Conservation (phyloP, 805 yeast species). For the Zygosaccharomyces kombuchaensis region DNA sequence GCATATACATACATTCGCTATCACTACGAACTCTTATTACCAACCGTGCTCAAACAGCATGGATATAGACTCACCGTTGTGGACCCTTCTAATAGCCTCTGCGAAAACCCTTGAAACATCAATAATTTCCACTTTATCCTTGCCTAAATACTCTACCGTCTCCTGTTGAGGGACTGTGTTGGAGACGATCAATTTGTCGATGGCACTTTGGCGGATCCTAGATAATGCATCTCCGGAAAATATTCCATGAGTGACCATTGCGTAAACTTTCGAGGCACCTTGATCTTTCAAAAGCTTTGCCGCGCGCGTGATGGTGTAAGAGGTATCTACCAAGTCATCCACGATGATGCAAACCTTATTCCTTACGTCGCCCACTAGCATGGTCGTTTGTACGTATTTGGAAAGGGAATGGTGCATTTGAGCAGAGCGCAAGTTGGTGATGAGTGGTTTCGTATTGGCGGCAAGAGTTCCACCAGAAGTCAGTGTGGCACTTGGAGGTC, state of each 20-base stretch:
- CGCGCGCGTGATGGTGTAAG: conserved; percentile 86
- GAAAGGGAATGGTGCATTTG: conserved; percentile 27
- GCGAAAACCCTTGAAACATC: conserved; percentile 88
- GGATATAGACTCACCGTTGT: conserved; percentile 94
- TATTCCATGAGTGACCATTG: conserved; percentile 87
- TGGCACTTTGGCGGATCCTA: conserved; percentile 59
- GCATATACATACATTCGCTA: conserved; percentile 1
- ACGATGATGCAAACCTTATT: conserved; percentile 83
- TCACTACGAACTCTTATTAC: conserved; percentile 15
- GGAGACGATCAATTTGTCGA: conserved; percentile 84
- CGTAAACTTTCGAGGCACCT: conserved; percentile 84
- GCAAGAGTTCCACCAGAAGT: conserved; percentile 28
- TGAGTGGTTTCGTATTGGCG: conserved; percentile 20
- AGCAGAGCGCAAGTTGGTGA: conserved; percentile 15
- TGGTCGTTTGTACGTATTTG: conserved; percentile 64
- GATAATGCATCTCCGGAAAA: conserved; percentile 87
- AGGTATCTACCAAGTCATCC: conserved; percentile 93
- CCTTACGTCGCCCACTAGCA: conserved; percentile 93
- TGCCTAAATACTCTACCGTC: conserved; percentile 48
- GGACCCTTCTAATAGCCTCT: conserved; percentile 92
- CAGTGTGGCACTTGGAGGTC: conserved; percentile 34
- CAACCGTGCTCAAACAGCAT: conserved; percentile 83
- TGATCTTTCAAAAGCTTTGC: conserved; percentile 88
- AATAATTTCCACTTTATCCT: conserved; percentile 63
- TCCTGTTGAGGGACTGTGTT: conserved; percentile 84